A percentile compares a stretch with the other conserved stretches of the same genome.
phyloP scores from a whole-genome alignment of 345 rosid species.

The Citrus inodora region DNA sequence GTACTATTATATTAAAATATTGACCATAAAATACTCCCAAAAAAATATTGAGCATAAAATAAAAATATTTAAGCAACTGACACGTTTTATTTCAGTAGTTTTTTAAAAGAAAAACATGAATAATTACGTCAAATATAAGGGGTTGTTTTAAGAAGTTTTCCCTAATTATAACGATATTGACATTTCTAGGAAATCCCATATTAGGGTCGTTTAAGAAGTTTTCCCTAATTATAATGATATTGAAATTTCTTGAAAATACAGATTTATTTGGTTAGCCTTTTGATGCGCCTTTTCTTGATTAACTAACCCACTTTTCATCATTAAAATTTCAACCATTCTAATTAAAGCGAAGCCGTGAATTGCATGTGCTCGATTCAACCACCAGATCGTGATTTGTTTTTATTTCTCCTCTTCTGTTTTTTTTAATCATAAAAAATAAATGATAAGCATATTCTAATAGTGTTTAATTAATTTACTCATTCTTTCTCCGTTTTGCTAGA shows the following conservation, averaged over 20 bases:
- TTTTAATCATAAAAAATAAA: no score
- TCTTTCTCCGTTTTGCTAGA: not conserved
- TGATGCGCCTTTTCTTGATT: not conserved
- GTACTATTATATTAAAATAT: no score
- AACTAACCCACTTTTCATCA: not conserved
- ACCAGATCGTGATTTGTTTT: not conserved
- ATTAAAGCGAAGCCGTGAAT: not conserved
- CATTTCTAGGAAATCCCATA: not conserved
- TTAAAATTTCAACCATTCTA: not conserved
- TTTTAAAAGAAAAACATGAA: no score
- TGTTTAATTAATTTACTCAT: no score
- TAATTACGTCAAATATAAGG: no score
- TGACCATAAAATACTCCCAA: no score
- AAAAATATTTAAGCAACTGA: no score
- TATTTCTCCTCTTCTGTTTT: not conserved
- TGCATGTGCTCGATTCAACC: not conserved
- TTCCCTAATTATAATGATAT: constrained; percentile 5
- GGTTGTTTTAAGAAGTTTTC: not conserved
- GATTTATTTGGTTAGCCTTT: not conserved
- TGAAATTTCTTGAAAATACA: not conserved
- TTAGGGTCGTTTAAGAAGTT: no score
- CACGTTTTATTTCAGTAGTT: no score
- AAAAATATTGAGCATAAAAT: no score
- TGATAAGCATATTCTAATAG: no score
- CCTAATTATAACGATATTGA: constrained; percentile 1